phyloP scores from a whole-genome alignment of 73 alveolate species.

The Breviolum minutum region DNA sequence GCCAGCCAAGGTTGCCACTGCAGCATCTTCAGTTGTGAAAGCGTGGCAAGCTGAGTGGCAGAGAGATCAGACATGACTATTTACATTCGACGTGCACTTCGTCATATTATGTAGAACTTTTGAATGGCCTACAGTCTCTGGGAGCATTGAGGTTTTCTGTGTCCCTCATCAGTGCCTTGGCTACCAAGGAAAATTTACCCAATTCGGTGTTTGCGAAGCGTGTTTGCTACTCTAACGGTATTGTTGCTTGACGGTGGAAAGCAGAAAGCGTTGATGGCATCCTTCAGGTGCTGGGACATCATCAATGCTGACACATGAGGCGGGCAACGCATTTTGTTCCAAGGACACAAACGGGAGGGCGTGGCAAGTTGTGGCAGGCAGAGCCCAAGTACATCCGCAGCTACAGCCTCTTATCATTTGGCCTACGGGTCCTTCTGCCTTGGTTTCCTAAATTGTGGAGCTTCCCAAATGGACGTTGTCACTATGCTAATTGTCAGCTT shows the following conservation, averaged over 20 bases:
- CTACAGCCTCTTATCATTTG: conserved; percentile 86
- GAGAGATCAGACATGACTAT: not conserved
- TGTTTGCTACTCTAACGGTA: not conserved
- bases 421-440: conserved; percentile 55
- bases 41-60: conserved; percentile 2
- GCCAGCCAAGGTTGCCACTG: conserved; percentile 70
- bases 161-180: conserved; percentile 33
- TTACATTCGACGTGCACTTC: not conserved
- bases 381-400: conserved; percentile 44
- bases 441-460: not conserved
- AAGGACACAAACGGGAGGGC: not conserved
- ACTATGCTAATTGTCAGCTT: not conserved
- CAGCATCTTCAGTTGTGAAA: conserved; percentile 47
- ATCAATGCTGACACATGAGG: not conserved
- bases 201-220: not conserved
- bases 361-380: conserved; percentile 8
- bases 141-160: conserved; percentile 52
- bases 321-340: not conserved
- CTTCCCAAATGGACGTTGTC: no score
- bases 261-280: not conserved
- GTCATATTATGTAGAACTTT: not conserved
- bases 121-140: not conserved
- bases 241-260: no score
- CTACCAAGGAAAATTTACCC: not conserved
- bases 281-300: not conserved